These are phyloP conservation scores for Coemansia sp. DNA, from an alignment of 192 early-diverging fungal species.

Conservation along the genomic window DNA sequence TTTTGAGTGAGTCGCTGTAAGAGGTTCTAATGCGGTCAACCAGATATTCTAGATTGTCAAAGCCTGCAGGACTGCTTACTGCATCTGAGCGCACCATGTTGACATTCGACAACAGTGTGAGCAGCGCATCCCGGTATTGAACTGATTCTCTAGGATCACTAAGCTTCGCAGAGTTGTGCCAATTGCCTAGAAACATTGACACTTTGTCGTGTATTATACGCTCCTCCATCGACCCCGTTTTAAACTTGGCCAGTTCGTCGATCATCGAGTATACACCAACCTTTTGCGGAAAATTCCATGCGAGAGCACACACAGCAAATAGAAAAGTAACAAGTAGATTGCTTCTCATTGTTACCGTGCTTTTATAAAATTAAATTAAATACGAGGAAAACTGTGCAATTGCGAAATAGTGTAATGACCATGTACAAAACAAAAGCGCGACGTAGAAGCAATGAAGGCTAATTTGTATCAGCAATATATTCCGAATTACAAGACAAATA, in stretches of 20 bases:
- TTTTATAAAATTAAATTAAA: background rate
- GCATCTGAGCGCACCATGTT: constrained; percentile 26
- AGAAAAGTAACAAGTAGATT: constrained; percentile 7
- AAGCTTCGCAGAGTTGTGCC: constrained; percentile 20
- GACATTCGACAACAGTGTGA: constrained; percentile 23
- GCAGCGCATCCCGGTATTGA: constrained; percentile 32
- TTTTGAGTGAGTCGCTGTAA: constrained; percentile 20
- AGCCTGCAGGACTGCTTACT: constrained; percentile 21
- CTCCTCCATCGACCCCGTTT: constrained; percentile 29
- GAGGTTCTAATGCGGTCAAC: constrained; percentile 24
- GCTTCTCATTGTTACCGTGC: background rate
- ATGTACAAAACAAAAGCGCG: background rate
- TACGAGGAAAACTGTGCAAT: background rate
- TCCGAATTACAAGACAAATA: background rate
- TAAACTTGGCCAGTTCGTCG: constrained; percentile 16
- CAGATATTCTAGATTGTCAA: constrained; percentile 39
- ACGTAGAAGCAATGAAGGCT: background rate
- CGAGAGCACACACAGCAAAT: background rate
- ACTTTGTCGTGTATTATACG: constrained; percentile 33
- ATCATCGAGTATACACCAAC: constrained; percentile 36
- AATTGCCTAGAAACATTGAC: constrained; percentile 31
- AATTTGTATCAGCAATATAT: background rate
- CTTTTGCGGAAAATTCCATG: constrained; percentile 31
- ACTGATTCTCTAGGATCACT: constrained; percentile 18
- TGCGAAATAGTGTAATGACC: background rate